Evolutionary conservation across 2,329 filamentous ascomycete species (phyloP), one percentile per base, ranked within the genome.

Genomic region (Fusarium stilboides): DNA sequence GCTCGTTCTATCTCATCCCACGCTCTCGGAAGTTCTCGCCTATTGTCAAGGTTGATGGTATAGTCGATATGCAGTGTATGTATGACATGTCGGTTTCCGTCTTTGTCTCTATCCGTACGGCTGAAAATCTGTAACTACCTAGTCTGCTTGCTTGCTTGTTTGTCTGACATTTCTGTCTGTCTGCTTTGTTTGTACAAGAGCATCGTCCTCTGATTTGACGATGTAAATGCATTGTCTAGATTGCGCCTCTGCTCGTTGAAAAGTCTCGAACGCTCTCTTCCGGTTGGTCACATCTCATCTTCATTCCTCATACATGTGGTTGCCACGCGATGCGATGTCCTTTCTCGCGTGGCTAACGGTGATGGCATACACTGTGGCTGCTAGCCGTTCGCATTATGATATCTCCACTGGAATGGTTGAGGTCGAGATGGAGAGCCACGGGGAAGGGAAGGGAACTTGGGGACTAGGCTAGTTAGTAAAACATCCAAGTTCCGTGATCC

Each of bases 201-300:
- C 24, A 34, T 14, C 26, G 13, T 59, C 13, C 10, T 46, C n/a
- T 57, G 33, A 57, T 59, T 57, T 26, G 34, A 28, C 31, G 19
- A n/a, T 13, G 8, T 40, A 22, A 54, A 33, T 19, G 37, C 39
- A 55, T 22, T 58, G 52, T 53, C 60, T 45, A 52, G 40, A 44
- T 53, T 19, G 61, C 62, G 36, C 44, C 61, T 39, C 33, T 31
- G 6, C 10, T 19, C 12, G 6, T 22, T 22, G 19, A 19, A 26
- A 39, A 54, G 52, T 65, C 62, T 65, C 61, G 46, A 13, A 54
- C 44, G 24, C 54, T 60, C 42, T 46, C 46, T 51, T 65, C 22
- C 14, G 56, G 61, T 49, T 65, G 54, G 58, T 67, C 72, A 67
- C 56, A 71, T 63, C 44, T 73, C 64, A 62, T 42, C 60, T 58